Evolutionary conservation across 495 filamentous ascomycete genomes (phyloP), one percentile per base, ranked within the genome.

Genomic region (Penicillium manginii): DNA sequence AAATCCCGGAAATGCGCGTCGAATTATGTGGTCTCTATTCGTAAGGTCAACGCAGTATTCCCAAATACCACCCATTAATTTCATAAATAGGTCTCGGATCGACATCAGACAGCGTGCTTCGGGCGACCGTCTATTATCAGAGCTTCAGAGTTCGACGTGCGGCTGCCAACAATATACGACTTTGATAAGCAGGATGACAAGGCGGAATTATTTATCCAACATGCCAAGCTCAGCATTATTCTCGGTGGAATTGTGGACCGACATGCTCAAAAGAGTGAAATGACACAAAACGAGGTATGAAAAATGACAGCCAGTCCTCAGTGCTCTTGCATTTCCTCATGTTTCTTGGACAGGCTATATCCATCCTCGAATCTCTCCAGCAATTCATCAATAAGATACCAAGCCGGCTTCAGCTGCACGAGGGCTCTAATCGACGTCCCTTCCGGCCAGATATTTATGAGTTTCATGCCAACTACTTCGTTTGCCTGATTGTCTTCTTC

Each of bases 21-120:
- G 51, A 12, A 55, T 60, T 19, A 55, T 60, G 42, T 60, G 57
- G 57, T 50, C 39, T 42, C 22, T 60, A 15, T 55, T 35, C 45
- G 57, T 60, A 22, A 40, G 51, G 50, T 12, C 7, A 33, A 8
- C n/a, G 12, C 3, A 23, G 8, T 21, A 22, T 18, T 43, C 15
- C 12, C 35, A 37, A 37, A 11, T 11, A 11, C 9, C 35, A 37
- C 35, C 35, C 11, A 37, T n/a, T 37, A n/a, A 37, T 8, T n/a
- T 7, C 35, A 37, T 12, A 19, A 6, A 21, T n/a, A 51, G 55
- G 32, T 42, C 4, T 32, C 39, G 39, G 55, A 57, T 33, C 39
- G 39, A 19, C 55, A 51, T 42, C 46, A 51, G 21, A 57, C 47
- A 2, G 55, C 55, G 11, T 57, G 55, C 12, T 51, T 57, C 26